These are phyloP conservation scores for Wickerhamiella allomyrinae DNA, from an alignment of 805 yeast species.

Conservation along the genomic window DNA sequence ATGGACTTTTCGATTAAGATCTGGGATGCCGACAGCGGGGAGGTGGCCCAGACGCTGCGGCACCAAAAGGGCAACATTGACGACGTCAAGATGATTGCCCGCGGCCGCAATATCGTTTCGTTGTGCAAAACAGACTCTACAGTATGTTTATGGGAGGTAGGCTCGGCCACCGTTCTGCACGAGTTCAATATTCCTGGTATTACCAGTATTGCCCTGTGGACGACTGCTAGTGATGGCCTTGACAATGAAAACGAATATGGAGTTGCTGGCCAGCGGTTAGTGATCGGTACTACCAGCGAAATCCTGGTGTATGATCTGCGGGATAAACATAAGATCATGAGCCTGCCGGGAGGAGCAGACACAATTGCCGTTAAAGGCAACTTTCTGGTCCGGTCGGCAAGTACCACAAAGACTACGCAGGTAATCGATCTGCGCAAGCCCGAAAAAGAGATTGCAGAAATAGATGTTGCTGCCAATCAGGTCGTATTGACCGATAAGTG, in stretches of 20 bases:
- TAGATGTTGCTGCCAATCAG: background rate
- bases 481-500: background rate
- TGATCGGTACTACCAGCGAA: constrained; percentile 28
- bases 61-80: constrained; percentile 39
- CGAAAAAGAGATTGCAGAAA: background rate
- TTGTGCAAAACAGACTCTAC: constrained; percentile 30
- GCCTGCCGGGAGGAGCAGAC: background rate
- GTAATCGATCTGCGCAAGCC: background rate
- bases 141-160: constrained; percentile 56
- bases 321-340: background rate
- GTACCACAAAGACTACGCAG: background rate
- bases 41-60: constrained; percentile 35
- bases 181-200: constrained; percentile 28
- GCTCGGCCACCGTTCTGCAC: constrained; percentile 34
- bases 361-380: background rate
- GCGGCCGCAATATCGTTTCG: constrained; percentile 54
- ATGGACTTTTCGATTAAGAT: constrained; percentile 44
- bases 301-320: constrained; percentile 3
- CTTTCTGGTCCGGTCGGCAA: background rate
- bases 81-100: constrained; percentile 38
- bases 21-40: constrained; percentile 41
- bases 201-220: constrained; percentile 2
- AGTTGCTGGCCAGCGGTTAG: constrained; percentile 26
- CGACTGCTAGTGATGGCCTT: background rate
- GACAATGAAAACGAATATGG: constrained; percentile 31